These are phyloP conservation scores for Grosmannia penicillata DNA, from an alignment of 2,329 filamentous ascomycete genomes.

Conservation along the genomic window DNA sequence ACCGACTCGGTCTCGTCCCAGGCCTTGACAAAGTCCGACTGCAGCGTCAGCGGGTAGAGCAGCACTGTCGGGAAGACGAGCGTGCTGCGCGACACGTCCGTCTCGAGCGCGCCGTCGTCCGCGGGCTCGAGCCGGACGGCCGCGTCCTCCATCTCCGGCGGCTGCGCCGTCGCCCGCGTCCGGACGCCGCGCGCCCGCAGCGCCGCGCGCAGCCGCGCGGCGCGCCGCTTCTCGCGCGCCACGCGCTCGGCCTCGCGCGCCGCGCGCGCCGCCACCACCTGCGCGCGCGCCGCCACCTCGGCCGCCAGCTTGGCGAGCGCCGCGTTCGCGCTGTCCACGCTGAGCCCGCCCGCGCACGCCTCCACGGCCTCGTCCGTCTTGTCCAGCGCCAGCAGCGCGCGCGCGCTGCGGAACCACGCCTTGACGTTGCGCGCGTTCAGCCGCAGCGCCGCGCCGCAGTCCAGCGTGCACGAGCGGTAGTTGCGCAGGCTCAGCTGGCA, in stretches of 20 bases:
- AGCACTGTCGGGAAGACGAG: constrained; percentile 68
- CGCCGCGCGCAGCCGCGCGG: constrained; percentile 47
- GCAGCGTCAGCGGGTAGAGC: constrained; percentile 67
- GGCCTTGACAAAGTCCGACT: constrained; percentile 83
- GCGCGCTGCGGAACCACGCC: constrained; percentile 74
- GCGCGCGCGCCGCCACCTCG: constrained; percentile 39
- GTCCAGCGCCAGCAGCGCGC: constrained; percentile 64
- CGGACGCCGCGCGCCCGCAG: constrained; percentile 56
- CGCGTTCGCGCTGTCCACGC: constrained; percentile 53
- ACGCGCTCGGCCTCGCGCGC: constrained; percentile 38
- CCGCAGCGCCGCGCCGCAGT: constrained; percentile 66
- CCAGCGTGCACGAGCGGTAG: constrained; percentile 71
- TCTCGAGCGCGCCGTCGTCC: constrained; percentile 25
- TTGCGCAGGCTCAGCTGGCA: constrained; percentile 83
- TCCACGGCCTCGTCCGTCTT: constrained; percentile 70
- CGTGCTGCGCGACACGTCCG: constrained; percentile 52
- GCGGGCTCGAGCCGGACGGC: constrained; percentile 44
- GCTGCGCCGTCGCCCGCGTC: constrained; percentile 49
- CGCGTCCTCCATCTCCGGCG: constrained; percentile 83
- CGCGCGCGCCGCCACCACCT: constrained; percentile 36
- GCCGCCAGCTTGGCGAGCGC: constrained; percentile 47
- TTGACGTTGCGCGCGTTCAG: constrained; percentile 75
- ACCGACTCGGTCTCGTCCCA: constrained; percentile 67
- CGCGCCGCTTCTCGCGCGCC: constrained; percentile 39
- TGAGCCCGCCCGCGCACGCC: constrained; percentile 58